Percentiles rank a stretch among this genome's conserved stretches.
Conservation (phyloP, 345 rosid species). For the Cochlearia excelsa region DNA sequence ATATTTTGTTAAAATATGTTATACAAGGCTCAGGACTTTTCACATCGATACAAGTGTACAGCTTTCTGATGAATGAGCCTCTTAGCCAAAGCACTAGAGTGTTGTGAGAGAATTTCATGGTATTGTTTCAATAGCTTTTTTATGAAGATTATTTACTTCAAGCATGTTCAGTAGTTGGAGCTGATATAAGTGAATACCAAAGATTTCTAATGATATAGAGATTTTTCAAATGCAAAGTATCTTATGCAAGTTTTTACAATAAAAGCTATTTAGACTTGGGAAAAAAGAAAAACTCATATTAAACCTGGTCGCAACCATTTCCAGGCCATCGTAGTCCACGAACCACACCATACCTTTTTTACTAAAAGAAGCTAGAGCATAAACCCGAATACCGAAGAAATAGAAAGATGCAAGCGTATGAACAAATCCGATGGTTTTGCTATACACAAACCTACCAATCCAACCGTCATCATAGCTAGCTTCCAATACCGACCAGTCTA, state of each 20-base stretch:
- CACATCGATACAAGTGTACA: background rate
- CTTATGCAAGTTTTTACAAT: too few species aligned
- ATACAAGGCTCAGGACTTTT: background rate
- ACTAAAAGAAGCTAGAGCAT: constrained; percentile 11
- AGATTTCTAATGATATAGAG: too few species aligned
- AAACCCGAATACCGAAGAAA: constrained; percentile 8
- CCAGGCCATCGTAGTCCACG: background rate
- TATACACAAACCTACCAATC: constrained; percentile 33
- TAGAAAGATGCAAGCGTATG: constrained; percentile 12
- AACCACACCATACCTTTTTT: constrained; percentile 26
- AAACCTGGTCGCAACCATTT: too few species aligned
- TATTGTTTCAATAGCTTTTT: too few species aligned
- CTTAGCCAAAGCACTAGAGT: too few species aligned
- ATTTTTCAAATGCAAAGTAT: too few species aligned
- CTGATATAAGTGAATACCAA: too few species aligned
- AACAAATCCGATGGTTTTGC: constrained; percentile 33
- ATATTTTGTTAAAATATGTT: background rate
- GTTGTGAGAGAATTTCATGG: too few species aligned
- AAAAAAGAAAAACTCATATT: background rate
- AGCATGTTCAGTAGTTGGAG: too few species aligned
- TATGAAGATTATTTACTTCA: too few species aligned
- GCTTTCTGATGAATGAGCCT: too few species aligned
- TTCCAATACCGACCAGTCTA: constrained; percentile 18
- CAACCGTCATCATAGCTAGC: constrained; percentile 18
- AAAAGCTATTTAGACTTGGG: too few species aligned